Evolutionary conservation across 2,329 filamentous ascomycete species (phyloP).

Genomic region (Neodidymelliopsis sp.): DNA sequence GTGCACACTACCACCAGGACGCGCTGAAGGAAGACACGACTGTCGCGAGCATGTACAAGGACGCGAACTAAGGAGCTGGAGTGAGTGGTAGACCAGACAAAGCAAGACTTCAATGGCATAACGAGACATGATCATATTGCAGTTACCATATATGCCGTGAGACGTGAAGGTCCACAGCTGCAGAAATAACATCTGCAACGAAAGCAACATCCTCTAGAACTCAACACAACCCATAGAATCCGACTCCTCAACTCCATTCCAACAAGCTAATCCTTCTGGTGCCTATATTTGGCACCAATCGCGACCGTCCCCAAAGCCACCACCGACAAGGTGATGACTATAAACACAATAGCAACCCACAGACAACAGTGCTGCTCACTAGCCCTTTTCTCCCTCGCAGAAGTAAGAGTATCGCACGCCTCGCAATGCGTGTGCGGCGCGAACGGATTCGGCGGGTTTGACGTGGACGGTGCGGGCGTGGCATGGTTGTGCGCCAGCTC

Average conservation of each 20-base stretch:
- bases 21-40: slow-evolving; percentile 23
- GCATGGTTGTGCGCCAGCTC: slow-evolving; percentile 10
- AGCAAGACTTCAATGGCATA: not conserved
- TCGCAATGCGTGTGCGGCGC: slow-evolving; percentile 13
- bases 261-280: not conserved
- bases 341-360: slow-evolving; percentile 9
- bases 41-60: slow-evolving; percentile 27
- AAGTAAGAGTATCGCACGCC: slow-evolving; percentile 14
- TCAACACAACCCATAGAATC: no score
- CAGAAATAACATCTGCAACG: no score
- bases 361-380: slow-evolving; percentile 9
- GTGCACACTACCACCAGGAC: slow-evolving; percentile 33
- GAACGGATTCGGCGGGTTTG: not conserved
- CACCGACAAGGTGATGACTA: not conserved
- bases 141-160: no score
- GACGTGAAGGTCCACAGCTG: no score
- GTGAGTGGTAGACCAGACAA: not conserved
- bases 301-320: slow-evolving; percentile 8
- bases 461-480: not conserved
- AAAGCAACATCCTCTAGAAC: no score
- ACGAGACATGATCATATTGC: no score
- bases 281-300: slow-evolving; percentile 4
- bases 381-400: slow-evolving; percentile 4
- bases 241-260: no score
- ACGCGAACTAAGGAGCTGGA: slow-evolving; percentile 12